Percentiles rank a stretch among this genome's conserved stretches.
Conservation (phyloP, 768 basidiomycete species). For the Psilocybe subaeruginosa region DNA sequence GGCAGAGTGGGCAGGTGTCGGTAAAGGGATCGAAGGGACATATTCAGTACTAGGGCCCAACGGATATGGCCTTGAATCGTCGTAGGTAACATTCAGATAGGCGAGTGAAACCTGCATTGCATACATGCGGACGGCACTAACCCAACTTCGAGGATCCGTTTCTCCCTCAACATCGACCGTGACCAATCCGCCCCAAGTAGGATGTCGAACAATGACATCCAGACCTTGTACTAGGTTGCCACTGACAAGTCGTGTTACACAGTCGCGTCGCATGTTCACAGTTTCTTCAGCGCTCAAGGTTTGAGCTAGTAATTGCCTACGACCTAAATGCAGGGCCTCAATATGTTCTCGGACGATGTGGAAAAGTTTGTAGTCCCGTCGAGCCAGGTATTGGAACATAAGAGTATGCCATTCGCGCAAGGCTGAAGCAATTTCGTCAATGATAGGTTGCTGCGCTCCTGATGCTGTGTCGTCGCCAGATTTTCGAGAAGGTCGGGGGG, state of each 20-base stretch:
- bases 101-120: conserved; percentile 86
- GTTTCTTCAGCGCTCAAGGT: conserved; percentile 90
- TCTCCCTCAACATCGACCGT: conserved; percentile 90
- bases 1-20: conserved; percentile 69
- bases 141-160: conserved; percentile 80
- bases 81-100: conserved; percentile 62
- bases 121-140: conserved; percentile 90
- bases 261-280: conserved; percentile 76
- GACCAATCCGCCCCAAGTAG: conserved; percentile 87
- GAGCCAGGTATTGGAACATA: conserved; percentile 89
- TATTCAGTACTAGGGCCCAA: conserved; percentile 51
- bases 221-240: conserved; percentile 92
- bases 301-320: conserved; percentile 86
- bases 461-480: conserved; percentile 92
- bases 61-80: conserved; percentile 42
- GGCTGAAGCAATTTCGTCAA: conserved; percentile 97
- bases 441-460: conserved; percentile 83
- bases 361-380: conserved; percentile 89
- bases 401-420: conserved; percentile 94
- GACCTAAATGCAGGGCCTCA: conserved; percentile 88
- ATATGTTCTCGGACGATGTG: conserved; percentile 86
- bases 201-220: conserved; percentile 96
- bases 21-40: conserved; percentile 45
- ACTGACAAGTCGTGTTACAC: conserved; percentile 83
- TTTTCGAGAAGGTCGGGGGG: conserved; percentile 92